phyloP scores from a whole-genome alignment of 768 basidiomycete genomes.

The Piloderma croceum region DNA sequence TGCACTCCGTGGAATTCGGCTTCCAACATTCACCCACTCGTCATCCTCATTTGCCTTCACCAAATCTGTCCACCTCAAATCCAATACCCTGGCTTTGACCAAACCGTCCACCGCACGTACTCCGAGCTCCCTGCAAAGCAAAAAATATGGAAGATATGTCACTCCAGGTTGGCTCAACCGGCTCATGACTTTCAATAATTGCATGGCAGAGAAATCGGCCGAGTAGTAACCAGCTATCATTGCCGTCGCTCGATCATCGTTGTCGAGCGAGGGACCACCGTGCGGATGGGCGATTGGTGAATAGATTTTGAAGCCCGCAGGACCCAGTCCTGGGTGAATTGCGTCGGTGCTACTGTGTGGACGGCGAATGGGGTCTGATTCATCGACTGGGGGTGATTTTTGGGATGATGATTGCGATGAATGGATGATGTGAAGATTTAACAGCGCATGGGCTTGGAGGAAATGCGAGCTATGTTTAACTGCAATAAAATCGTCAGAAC shows the following conservation, averaged over 20 bases:
- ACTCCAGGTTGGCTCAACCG: constrained; percentile 62
- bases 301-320: constrained; percentile 61
- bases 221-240: constrained; percentile 43
- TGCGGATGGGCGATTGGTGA: constrained; percentile 35
- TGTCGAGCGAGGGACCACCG: constrained; percentile 11
- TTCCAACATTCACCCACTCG: constrained; percentile 13
- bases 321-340: constrained; percentile 52
- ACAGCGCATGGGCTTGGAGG: constrained; percentile 75
- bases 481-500: constrained; percentile 23
- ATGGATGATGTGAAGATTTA: constrained; percentile 86
- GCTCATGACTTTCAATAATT: constrained; percentile 77
- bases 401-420: constrained; percentile 55
- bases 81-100: constrained; percentile 71
- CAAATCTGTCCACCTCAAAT: constrained; percentile 72
- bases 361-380: constrained; percentile 16
- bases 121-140: constrained; percentile 78
- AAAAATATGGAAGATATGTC: constrained; percentile 69
- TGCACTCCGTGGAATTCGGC: constrained; percentile 6
- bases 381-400: constrained; percentile 27
- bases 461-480: constrained; percentile 80
- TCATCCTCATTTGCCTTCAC: constrained; percentile 50
- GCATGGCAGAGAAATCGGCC: constrained; percentile 71
- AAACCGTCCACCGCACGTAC: constrained; percentile 80
- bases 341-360: constrained; percentile 40
- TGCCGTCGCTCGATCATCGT: constrained; percentile 27